These are phyloP conservation scores for Ascochyta koolunga DNA, from an alignment of 2,329 filamentous ascomycete species.

Conservation along the genomic window DNA sequence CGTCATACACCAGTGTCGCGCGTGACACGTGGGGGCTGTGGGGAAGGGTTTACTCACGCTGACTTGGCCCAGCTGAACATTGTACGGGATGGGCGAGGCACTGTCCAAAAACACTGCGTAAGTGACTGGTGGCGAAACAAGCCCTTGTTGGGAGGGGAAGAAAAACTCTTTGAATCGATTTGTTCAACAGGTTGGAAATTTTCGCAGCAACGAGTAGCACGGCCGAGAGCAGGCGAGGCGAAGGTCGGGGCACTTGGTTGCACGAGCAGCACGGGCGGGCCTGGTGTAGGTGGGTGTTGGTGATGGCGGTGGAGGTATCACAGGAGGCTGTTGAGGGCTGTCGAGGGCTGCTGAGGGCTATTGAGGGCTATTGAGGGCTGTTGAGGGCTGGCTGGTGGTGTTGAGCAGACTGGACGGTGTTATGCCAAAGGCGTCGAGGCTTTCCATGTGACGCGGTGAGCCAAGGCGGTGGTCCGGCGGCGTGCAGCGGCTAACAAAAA, in stretches of 20 bases:
- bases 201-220: slow-evolving; percentile 28
- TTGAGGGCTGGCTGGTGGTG: slow-evolving; percentile 9
- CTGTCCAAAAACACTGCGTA: slow-evolving; percentile 38
- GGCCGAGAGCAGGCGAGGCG: slow-evolving; percentile 30
- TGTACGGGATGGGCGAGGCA: slow-evolving; percentile 34
- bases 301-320: slow-evolving; percentile 5
- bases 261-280: slow-evolving; percentile 5
- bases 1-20: slow-evolving; percentile 21
- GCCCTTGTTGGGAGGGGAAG: slow-evolving; percentile 29
- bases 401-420: slow-evolving; percentile 9
- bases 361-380: slow-evolving; percentile 1
- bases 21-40: slow-evolving; percentile 23
- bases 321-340: slow-evolving; percentile 4
- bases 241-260: slow-evolving; percentile 19
- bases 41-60: slow-evolving; percentile 65
- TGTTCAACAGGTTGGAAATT: slow-evolving; percentile 35
- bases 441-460: slow-evolving; percentile 8
- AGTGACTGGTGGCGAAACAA: slow-evolving; percentile 31
- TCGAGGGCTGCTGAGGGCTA: too few species aligned
- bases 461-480: slow-evolving; percentile 12
- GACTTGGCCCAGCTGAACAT: slow-evolving; percentile 97
- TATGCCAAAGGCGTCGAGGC: slow-evolving; percentile 13
- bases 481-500: slow-evolving; percentile 14
- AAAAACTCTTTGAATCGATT: slow-evolving; percentile 38
- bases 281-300: slow-evolving; percentile 6